Base-by-base conservation (phyloP, 1,284 basidiomycete species). In the Grifola frondosa region DNA sequence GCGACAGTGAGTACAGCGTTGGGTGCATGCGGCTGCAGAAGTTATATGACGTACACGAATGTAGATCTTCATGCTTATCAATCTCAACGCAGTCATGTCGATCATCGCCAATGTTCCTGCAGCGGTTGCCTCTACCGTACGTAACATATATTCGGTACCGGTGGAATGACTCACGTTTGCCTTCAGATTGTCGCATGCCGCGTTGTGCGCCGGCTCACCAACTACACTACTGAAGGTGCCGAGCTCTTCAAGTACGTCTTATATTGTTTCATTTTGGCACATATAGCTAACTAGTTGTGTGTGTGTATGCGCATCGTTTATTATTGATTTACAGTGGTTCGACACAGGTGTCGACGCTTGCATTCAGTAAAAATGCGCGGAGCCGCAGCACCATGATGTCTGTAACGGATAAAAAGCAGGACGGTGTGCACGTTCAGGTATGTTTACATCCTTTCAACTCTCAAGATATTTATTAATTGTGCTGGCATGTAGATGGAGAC, bases 91-190 rank as follows among this genome's bases (percentile, higher is more conserved):
- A 2, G 78, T 86, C 42, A 84, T 87, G 82, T 82, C 79, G 15
- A 80, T 87, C 59, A 83, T 87, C 44, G 80, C 77, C 22, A 86
- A 87, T 55, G 83, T 87, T 24, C 84, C 84, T 3, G 82, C 84
- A 33, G 82, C 82, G 9, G 75, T 84, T 43, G 74, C 77, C 5
- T 80, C 80, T 9, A 83, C 81, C 9, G 82, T 84, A 52, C 53
- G 77, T 48, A 12, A 28, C 36, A 9, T 10, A 33, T 22, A 36
- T 21, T 40, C 25, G 30, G 13, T 13, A 30, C 10, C 6, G 13
- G 10, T 24, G 6, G 3, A 13, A 8, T 32, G 30, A 12, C 11
- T 22, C n/a, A 31, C 38, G 10, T 30, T 33, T 30, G 4, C 32
- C 13, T 36, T 12, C 44, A 87, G 84, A 84, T 86, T 52, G 84